Base-by-base conservation (phyloP, 441 rosid genomes). In the Populus hybrid region DNA sequence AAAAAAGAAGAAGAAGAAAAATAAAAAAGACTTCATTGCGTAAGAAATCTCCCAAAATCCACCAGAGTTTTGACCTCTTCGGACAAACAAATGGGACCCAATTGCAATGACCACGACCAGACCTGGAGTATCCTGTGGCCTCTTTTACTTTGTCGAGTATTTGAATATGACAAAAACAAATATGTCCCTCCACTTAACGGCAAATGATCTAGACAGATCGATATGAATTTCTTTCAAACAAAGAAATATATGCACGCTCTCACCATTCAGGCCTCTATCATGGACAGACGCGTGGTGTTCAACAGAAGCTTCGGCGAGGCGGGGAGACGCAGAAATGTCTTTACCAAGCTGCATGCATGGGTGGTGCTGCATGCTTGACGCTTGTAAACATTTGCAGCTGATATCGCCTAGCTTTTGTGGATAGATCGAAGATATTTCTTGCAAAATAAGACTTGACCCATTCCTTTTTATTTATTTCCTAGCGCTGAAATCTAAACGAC, bases 131-230 rank as follows among this genome's bases (percentile, higher is more conserved):
- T 61, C 66, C 66, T 1, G 67, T 74, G 81, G 76, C 70, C 38
- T 0, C 28, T 68, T 77, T 69, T 53, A 65, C 20, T 24, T 21
- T 70, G 66, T 70, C 78, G 69, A 57, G 18, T 70, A 78, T 76
- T 78, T 38, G 53, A 18, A 71, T 10, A 61, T 61, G 28, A 21
- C 66, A 35, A 46, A 14, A 18, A 67, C 71, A 42, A 75, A 36
- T 18, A 63, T 71, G 46, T 72, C 82, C 82, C 77, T 78, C 11
- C 67, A 28, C 66, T 38, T 16, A 26, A 65, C 42, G 72, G 82
- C 67, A 38, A 68, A 12, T 74, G 71, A 76, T 35, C 32, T 16
- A 14, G 76, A 81, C 80, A 57, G 67, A 65, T 28, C 66, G 66
- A 61, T 9, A 24, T 46, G 7, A n/a, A 30, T 46, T 20, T 0